Evolutionary conservation across 345 rosid species (phyloP).

Genomic region (Eucalyptus viminalis): DNA sequence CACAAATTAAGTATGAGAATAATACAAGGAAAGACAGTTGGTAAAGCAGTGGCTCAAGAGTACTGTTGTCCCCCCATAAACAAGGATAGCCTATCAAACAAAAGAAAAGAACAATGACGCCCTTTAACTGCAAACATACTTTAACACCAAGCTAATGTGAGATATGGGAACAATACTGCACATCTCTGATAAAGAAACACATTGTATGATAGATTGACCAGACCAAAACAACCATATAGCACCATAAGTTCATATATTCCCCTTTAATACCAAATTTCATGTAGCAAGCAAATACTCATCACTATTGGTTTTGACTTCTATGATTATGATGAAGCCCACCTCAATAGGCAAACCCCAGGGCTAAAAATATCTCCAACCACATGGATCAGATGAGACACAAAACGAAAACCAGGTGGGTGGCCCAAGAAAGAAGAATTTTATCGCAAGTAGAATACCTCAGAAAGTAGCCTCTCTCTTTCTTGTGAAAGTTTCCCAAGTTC

Average conservation of each 20-base stretch:
- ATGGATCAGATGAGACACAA: not conserved
- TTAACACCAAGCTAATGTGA: not conserved
- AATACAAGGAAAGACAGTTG: not conserved
- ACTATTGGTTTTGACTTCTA: not conserved
- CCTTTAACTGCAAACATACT: not conserved
- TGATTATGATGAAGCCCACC: not conserved
- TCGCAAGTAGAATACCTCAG: conserved; percentile 42
- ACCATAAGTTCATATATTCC: not conserved
- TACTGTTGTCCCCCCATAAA: not conserved
- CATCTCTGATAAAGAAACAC: not conserved
- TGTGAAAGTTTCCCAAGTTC: conserved; percentile 47
- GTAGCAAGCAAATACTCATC: not conserved
- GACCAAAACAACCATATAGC: not conserved
- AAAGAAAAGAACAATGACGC: not conserved
- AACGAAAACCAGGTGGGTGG: not conserved
- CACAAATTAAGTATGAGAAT: not conserved
- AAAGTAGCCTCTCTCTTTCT: conserved; percentile 79
- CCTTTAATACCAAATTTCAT: not conserved
- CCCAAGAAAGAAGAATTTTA: not conserved
- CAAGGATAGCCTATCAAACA: not conserved
- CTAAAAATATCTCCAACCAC: not conserved
- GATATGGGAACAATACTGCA: not conserved
- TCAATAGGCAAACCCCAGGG: not conserved
- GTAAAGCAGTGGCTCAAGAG: not conserved
- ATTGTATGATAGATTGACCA: not conserved